Base-by-base conservation (phyloP, 768 basidiomycete genomes). In the Cubamyces sp. region DNA sequence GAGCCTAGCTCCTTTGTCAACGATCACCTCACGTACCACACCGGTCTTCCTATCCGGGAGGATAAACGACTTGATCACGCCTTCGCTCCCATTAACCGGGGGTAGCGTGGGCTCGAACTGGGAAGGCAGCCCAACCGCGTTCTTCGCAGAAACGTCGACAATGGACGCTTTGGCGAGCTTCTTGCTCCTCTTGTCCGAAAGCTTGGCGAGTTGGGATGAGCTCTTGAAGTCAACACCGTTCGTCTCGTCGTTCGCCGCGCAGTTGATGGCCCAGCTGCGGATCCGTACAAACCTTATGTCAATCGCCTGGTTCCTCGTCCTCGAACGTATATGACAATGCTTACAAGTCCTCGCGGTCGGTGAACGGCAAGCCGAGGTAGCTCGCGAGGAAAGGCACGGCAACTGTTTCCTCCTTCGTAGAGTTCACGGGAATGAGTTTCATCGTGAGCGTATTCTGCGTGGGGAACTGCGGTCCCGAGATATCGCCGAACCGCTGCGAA, bases 201-300 rank as follows among this genome's bases (percentile, higher is more conserved):
- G 28, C 55, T 52, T 51, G 50, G 67, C 62, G 16, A 50, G 39
- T 6, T 50, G 43, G 50, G 55, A 65, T 60, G 34, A 40, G 57
- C 34, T 55, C 54, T 56, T 60, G 66, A 76, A 64, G 63, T 86
- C 82, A 16, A 81, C 71, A 3, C 84, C 85, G 65, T 86, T 86
- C 18, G 85, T 86, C 21, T 25, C 57, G 0, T 66, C 61, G 43
- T 76, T 83, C 0, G 82, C 84, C 16, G 77, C 84, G 69, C 87
- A 88, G 65, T 88, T 88, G 60, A 74, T 77, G 1, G 66, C 74
- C 85, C 86, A 88, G 78, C 85, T 87, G 65, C 8, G 9, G 1
- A 11, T 5, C 4, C 6, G 34, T 86, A 26, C 25, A 54, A 68
- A 19, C 1, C 21, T 28, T 15, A n/a, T 57, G 18, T 54, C 52